These are phyloP conservation scores for Apiospora saccharicola DNA, from an alignment of 2,329 filamentous ascomycete species.

Conservation along the genomic window DNA sequence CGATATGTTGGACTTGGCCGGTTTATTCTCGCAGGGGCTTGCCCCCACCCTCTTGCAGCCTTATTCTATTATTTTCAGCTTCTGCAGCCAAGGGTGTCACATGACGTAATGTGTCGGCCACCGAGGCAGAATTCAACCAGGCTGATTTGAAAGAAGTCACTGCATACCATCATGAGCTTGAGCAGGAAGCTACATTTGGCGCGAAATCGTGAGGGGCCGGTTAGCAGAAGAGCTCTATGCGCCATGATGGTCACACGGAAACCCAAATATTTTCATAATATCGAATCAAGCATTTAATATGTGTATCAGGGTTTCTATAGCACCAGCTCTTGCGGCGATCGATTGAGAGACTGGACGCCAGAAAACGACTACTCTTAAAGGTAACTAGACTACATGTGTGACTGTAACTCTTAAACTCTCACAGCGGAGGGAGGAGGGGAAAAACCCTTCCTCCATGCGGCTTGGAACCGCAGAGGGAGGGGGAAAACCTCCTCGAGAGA, in stretches of 20 bases:
- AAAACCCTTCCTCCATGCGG: too few species aligned
- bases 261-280: neutral
- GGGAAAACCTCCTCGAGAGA: too few species aligned
- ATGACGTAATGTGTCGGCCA: neutral
- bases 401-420: too few species aligned
- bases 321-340: too few species aligned
- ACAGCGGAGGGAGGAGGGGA: too few species aligned
- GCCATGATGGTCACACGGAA: neutral
- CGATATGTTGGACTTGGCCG: too few species aligned
- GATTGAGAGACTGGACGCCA: too few species aligned
- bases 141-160: neutral
- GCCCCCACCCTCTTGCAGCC: neutral
- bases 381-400: too few species aligned
- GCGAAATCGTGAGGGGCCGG: fast-evolving
- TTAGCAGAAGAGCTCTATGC: neutral
- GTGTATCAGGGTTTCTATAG: too few species aligned
- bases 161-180: neutral
- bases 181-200: neutral
- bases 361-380: too few species aligned
- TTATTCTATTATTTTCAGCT: neutral
- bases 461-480: too few species aligned
- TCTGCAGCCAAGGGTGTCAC: neutral
- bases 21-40: too few species aligned
- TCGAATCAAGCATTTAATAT: neutral
- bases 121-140: neutral